These are phyloP conservation scores for Microsporum canis DNA, from an alignment of 2,329 filamentous ascomycete species.

Conservation along the genomic window DNA sequence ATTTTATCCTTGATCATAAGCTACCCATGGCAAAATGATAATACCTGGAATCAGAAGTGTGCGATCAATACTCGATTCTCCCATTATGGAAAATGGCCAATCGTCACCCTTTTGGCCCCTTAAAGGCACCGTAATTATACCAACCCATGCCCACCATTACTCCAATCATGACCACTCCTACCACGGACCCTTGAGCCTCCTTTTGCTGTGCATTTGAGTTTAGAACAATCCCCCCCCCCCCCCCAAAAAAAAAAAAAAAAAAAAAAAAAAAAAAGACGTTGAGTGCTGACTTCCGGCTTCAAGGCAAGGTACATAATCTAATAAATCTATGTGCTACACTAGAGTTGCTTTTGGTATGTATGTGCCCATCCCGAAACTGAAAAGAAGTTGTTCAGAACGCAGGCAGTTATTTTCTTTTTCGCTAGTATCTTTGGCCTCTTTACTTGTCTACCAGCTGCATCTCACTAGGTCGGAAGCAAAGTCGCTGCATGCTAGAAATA, in stretches of 20 bases:
- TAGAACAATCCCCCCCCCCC: background rate
- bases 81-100: background rate
- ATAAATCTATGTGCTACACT: background rate
- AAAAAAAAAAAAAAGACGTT: slow-evolving; percentile 1
- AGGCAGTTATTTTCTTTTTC: slow-evolving; percentile 2
- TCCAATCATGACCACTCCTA: background rate
- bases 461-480: background rate
- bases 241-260: background rate
- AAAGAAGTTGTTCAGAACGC: slow-evolving; percentile 1
- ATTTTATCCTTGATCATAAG: background rate
- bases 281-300: background rate
- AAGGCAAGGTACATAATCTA: background rate
- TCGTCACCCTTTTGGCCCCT: background rate
- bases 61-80: background rate
- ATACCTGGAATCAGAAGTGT: background rate
- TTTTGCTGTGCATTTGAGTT: background rate
- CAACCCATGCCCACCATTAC: background rate
- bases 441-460: background rate
- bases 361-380: slow-evolving; percentile 3
- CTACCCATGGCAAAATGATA: background rate
- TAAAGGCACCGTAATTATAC: background rate
- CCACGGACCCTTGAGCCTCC: background rate
- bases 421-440: background rate
- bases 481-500: background rate
- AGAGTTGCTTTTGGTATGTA: slow-evolving; percentile 3